Evolutionary conservation across 176 grass and related monocot genomes (phyloP).

Genomic region (Ampelocalamus luodianensis): DNA sequence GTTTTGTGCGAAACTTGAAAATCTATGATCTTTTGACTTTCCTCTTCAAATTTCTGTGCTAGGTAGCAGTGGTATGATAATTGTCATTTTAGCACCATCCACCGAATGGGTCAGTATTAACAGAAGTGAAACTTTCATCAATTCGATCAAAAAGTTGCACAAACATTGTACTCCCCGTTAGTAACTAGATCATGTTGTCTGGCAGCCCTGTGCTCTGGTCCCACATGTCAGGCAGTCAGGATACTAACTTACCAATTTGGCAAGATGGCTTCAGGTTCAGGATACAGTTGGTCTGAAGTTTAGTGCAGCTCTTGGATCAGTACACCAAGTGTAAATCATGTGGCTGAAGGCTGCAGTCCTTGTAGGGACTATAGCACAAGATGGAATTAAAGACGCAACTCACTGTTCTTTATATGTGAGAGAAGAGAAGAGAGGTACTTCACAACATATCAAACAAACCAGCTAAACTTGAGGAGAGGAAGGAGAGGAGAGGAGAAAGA

Average conservation of each 20-base stretch:
- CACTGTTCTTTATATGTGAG: not conserved
- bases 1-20: too few species aligned
- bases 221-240: not conserved
- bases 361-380: too few species aligned
- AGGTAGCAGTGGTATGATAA: too few species aligned
- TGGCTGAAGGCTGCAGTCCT: not conserved
- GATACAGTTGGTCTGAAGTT: not conserved
- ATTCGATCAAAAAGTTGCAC: not conserved
- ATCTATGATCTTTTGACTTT: too few species aligned
- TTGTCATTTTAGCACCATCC: too few species aligned
- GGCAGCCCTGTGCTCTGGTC: not conserved
- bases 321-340: not conserved
- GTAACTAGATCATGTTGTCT: not conserved
- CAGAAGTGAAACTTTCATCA: not conserved
- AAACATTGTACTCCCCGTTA: not conserved
- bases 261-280: not conserved
- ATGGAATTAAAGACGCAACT: not conserved
- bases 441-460: too few species aligned
- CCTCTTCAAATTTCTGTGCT: too few species aligned
- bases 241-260: not conserved
- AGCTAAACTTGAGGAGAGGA: too few species aligned
- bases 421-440: not conserved
- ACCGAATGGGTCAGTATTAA: too few species aligned
- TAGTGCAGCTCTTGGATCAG: not conserved
- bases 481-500: too few species aligned